Percentiles rank a stretch among this genome's conserved stretches.
These are phyloP conservation scores for Calonectria fujianensis DNA, from an alignment of 2,329 filamentous ascomycete species.

Conservation along the genomic window DNA sequence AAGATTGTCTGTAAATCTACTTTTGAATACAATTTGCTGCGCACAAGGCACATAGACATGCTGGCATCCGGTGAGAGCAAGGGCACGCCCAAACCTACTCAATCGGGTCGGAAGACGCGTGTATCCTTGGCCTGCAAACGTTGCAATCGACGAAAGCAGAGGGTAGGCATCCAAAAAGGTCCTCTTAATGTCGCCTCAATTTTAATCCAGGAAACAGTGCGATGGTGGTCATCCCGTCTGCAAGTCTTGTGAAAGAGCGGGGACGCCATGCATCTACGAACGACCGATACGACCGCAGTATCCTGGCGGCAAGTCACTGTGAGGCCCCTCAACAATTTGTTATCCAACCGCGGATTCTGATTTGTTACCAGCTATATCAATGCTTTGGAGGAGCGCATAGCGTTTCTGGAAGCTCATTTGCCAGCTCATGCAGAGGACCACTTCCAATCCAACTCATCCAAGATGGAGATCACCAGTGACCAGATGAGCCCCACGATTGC, in stretches of 20 bases:
- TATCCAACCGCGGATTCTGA: background rate
- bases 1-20: background rate
- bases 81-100: background rate
- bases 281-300: conserved; percentile 52
- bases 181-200: background rate
- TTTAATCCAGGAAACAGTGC: background rate
- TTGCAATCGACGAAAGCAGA: conserved; percentile 11
- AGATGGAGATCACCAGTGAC: conserved; percentile 2
- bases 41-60: background rate
- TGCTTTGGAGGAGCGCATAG: conserved; percentile 54
- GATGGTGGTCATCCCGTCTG: conserved; percentile 53
- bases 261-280: conserved; percentile 51
- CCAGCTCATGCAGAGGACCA: conserved; percentile 54
- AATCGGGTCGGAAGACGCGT: background rate
- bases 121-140: conserved; percentile 12
- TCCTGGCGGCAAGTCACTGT: conserved; percentile 52
- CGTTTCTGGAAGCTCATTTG: conserved; percentile 54
- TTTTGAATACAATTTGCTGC: too few relatives aligned
- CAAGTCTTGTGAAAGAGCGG: conserved; percentile 51
- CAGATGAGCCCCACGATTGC: conserved; percentile 37
- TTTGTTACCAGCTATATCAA: background rate
- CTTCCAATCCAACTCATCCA: conserved; percentile 39
- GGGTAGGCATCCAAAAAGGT: background rate
- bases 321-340: background rate
- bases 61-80: background rate